These are phyloP conservation scores for Picocystis sp. DNA, from an alignment of 163 green algal genomes.

Conservation along the genomic window DNA sequence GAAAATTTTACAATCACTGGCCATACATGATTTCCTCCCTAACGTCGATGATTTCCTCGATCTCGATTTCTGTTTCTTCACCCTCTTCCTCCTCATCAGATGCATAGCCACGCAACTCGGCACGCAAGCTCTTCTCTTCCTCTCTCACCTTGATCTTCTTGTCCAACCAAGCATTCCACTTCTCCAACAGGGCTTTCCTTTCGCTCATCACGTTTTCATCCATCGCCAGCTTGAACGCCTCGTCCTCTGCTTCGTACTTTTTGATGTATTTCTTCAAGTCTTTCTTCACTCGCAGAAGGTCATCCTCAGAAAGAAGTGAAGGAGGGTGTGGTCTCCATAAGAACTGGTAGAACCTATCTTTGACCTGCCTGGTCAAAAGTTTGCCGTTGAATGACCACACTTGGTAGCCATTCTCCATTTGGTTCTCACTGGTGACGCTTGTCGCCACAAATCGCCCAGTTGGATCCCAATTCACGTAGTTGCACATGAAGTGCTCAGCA, in stretches of 20 bases:
- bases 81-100: conserved; percentile 33
- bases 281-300: conserved; percentile 75
- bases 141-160: conserved; percentile 18
- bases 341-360: conserved; percentile 85
- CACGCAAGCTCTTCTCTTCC: conserved; percentile 20
- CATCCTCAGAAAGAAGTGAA: conserved; percentile 59
- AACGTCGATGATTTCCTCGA: conserved; percentile 60
- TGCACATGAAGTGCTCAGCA: conserved; percentile 94
- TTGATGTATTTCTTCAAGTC: conserved; percentile 88
- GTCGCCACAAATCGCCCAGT: conserved; percentile 76
- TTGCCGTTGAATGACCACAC: conserved; percentile 76
- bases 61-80: conserved; percentile 46
- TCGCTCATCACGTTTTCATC: conserved; percentile 16
- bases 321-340: conserved; percentile 74
- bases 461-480: conserved; percentile 88
- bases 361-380: conserved; percentile 24
- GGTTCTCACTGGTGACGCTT: conserved; percentile 61
- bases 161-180: conserved; percentile 19
- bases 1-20: too few relatives aligned
- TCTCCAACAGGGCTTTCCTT: conserved; percentile 16
- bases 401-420: conserved; percentile 93
- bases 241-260: conserved; percentile 39
- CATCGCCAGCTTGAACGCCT: conserved; percentile 18
- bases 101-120: conserved; percentile 31
- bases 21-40: conserved; percentile 40